Conservation (phyloP, 129 eudicot genomes). For the Daucus carota region DNA sequence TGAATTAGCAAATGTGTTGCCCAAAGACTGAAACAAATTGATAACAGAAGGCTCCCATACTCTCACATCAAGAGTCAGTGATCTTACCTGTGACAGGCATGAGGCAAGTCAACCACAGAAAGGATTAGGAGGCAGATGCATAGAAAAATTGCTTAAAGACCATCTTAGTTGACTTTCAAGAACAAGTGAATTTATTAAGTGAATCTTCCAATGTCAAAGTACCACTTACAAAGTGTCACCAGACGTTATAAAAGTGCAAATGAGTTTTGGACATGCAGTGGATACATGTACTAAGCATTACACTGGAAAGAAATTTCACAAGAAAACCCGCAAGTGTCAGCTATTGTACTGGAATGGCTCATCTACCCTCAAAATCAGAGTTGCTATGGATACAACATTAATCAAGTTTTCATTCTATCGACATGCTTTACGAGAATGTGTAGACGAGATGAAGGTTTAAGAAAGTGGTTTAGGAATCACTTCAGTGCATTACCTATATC, state of each 20-base stretch:
- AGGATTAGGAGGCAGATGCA: neutral
- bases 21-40: slow-evolving; percentile 83
- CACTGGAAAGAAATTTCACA: neutral
- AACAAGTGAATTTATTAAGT: neutral
- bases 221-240: neutral
- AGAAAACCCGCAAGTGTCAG: neutral
- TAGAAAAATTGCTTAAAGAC: neutral
- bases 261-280: neutral
- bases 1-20: slow-evolving; percentile 81
- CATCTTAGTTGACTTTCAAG: neutral
- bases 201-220: neutral
- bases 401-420: neutral
- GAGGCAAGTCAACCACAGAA: slow-evolving; percentile 5
- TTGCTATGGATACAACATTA: neutral
- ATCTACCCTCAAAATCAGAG: neutral
- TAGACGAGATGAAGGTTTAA: neutral
- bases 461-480: neutral
- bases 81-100: slow-evolving; percentile 58
- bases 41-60: slow-evolving; percentile 99
- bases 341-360: neutral
- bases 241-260: neutral
- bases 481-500: neutral
- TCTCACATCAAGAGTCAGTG: slow-evolving; percentile 90
- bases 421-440: neutral
- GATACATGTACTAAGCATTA: neutral